Percentiles rank a stretch among this genome's conserved stretches.
phyloP scores from a whole-genome alignment of 805 yeast species.

The Osmozyma mogii region DNA sequence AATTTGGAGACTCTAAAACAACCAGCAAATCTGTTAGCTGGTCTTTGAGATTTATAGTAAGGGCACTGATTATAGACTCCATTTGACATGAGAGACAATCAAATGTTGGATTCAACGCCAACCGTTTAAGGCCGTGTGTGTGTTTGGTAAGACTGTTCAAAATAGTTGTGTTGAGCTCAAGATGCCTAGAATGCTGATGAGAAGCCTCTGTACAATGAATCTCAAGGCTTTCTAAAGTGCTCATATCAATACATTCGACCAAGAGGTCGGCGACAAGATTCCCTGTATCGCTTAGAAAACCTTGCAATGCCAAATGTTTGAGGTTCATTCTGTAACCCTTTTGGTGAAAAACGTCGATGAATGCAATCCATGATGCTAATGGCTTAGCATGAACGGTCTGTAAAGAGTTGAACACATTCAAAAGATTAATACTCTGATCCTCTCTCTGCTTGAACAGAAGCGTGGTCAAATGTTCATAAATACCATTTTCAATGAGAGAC shows the following conservation, averaged over 20 bases:
- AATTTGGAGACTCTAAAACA: constrained; percentile 10
- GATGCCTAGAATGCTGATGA: constrained; percentile 14
- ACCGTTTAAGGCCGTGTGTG: constrained; percentile 6
- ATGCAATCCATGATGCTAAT: constrained; percentile 15
- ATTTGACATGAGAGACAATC: constrained; percentile 17
- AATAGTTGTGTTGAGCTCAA: constrained; percentile 5
- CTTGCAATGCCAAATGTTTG: constrained; percentile 14
- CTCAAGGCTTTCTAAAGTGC: constrained; percentile 8
- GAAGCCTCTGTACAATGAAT: constrained; percentile 15
- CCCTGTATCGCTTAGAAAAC: constrained; percentile 14
- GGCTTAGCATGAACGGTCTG: constrained; percentile 1
- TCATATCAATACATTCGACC: constrained; percentile 9
- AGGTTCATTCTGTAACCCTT: constrained; percentile 4
- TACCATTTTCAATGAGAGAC: no score
- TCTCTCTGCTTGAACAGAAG: constrained; percentile 13
- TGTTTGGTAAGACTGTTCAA: constrained; percentile 5
- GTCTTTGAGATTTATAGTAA: constrained; percentile 3
- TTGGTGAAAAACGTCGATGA: constrained; percentile 9
- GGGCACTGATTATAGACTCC: constrained; percentile 2
- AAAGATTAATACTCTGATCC: constrained; percentile 8
- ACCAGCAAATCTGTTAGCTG: constrained; percentile 8
- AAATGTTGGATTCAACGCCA: constrained; percentile 12
- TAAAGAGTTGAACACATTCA: constrained; percentile 12
- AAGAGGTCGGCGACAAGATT: constrained; percentile 5
- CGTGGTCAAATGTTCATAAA: constrained; percentile 6